These are phyloP conservation scores for Thermomyces lanuginosus DNA, from an alignment of 2,329 filamentous ascomycete species.

Conservation along the genomic window DNA sequence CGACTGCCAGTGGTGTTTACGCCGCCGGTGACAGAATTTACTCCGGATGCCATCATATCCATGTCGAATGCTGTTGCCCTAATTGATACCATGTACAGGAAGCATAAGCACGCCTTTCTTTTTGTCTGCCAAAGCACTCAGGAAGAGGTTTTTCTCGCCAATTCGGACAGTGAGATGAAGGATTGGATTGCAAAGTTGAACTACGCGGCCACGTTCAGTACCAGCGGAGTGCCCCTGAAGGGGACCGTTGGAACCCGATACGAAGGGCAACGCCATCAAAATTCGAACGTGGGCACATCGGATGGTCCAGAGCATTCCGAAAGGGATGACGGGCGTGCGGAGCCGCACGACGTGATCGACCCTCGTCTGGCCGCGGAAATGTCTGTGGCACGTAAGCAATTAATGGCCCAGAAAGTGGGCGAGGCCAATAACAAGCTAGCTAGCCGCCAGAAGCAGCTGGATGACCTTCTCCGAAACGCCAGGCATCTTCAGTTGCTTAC, in stretches of 20 bases:
- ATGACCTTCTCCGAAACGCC: constrained; percentile 71
- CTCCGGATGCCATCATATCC: constrained; percentile 83
- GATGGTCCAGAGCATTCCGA: constrained; percentile 52
- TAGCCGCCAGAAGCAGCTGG: constrained; percentile 57
- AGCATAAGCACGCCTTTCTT: constrained; percentile 84
- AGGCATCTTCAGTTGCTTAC: constrained; percentile 78
- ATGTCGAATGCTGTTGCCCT: constrained; percentile 85
- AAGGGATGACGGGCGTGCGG: constrained; percentile 35
- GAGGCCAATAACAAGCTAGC: constrained; percentile 69
- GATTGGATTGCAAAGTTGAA: constrained; percentile 95
- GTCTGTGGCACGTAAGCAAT: constrained; percentile 59
- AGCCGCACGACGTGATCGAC: constrained; percentile 41
- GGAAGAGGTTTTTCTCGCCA: constrained; percentile 81
- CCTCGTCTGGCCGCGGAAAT: constrained; percentile 76
- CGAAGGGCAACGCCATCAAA: constrained; percentile 50
- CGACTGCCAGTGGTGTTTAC: constrained; percentile 73
- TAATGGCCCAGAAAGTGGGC: constrained; percentile 68
- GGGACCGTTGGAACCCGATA: constrained; percentile 73
- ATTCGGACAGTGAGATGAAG: constrained; percentile 80
- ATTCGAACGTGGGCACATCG: constrained; percentile 50
- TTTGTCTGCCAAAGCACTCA: constrained; percentile 74
- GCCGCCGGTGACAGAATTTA: constrained; percentile 78
- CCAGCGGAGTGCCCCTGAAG: constrained; percentile 76
- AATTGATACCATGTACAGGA: constrained; percentile 71
- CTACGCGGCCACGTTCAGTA: constrained; percentile 86